These are phyloP conservation scores for Scheffersomyces coipomensis DNA, from an alignment of 805 yeast genomes.

Conservation along the genomic window DNA sequence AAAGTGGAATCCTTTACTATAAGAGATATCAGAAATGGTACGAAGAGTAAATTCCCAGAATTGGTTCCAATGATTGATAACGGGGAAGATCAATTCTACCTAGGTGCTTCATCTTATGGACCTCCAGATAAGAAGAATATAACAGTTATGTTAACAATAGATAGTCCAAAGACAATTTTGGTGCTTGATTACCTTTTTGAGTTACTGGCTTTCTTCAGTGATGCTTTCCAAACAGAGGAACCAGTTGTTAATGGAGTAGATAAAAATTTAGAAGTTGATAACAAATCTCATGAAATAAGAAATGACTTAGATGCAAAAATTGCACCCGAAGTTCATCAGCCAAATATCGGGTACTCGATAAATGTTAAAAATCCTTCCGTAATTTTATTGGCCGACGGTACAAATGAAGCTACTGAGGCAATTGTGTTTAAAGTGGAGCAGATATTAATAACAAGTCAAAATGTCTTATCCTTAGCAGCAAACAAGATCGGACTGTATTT, in stretches of 20 bases:
- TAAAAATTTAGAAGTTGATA: constrained; percentile 9
- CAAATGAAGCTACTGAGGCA: constrained; percentile 71
- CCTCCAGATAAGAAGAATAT: constrained; percentile 37
- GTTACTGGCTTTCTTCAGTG: constrained; percentile 60
- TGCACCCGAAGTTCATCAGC: not conserved
- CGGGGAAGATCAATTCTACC: constrained; percentile 69
- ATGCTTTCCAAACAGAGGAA: constrained; percentile 36
- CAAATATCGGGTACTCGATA: constrained; percentile 51
- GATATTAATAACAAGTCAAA: constrained; percentile 65
- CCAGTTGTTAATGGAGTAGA: constrained; percentile 13
- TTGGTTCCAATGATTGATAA: constrained; percentile 71
- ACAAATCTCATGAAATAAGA: not conserved
- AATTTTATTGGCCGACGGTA: constrained; percentile 77
- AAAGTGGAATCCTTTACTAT: constrained; percentile 73
- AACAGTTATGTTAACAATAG: constrained; percentile 59
- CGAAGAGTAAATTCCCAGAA: constrained; percentile 71
- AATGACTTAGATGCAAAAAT: not conserved
- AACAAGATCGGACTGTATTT: constrained; percentile 85
- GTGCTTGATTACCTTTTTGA: constrained; percentile 87
- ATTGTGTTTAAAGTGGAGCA: constrained; percentile 88
- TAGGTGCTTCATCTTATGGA: constrained; percentile 47
- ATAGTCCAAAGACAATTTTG: constrained; percentile 74
- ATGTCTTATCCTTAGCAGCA: constrained; percentile 63
- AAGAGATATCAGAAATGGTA: constrained; percentile 63
- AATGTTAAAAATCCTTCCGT: constrained; percentile 77